phyloP scores from a whole-genome alignment of 768 basidiomycete genomes.

The Cystofilobasidium ferigula region DNA sequence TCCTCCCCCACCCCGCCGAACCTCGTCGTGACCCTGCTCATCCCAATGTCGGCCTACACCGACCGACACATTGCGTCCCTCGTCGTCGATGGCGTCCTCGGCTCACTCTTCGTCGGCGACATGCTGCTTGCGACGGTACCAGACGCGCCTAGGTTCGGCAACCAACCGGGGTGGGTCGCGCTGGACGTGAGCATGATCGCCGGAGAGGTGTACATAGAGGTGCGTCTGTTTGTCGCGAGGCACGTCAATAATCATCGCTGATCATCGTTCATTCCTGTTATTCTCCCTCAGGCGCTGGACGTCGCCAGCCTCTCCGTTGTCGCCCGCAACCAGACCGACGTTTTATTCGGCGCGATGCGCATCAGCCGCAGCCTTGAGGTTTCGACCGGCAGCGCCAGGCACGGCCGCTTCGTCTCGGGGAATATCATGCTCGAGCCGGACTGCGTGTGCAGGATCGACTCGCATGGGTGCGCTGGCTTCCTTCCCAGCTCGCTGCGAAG shows the following conservation, averaged over 20 bases:
- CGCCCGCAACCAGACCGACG: background rate
- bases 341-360: background rate
- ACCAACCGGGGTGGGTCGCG: background rate
- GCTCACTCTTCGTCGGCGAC: background rate
- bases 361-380: background rate
- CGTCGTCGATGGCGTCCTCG: background rate
- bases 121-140: background rate
- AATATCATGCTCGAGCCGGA: background rate
- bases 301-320: background rate
- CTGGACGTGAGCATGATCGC: background rate
- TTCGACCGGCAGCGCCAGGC: background rate
- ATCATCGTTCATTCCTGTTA: background rate
- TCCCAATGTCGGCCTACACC: background rate
- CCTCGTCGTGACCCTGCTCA: background rate
- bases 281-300: background rate
- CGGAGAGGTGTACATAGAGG: background rate
- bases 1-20: background rate
- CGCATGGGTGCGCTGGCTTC: background rate
- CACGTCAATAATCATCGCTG: background rate
- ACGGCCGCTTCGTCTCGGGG: background rate
- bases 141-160: background rate
- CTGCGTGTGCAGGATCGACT: conserved; percentile 2
- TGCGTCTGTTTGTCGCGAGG: background rate
- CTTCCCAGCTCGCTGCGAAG: background rate
- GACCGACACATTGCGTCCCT: background rate